Evolutionary conservation across 805 yeast genomes (phyloP), one percentile per base, ranked within the genome.

Genomic region (Metschnikowia dekortorum): DNA sequence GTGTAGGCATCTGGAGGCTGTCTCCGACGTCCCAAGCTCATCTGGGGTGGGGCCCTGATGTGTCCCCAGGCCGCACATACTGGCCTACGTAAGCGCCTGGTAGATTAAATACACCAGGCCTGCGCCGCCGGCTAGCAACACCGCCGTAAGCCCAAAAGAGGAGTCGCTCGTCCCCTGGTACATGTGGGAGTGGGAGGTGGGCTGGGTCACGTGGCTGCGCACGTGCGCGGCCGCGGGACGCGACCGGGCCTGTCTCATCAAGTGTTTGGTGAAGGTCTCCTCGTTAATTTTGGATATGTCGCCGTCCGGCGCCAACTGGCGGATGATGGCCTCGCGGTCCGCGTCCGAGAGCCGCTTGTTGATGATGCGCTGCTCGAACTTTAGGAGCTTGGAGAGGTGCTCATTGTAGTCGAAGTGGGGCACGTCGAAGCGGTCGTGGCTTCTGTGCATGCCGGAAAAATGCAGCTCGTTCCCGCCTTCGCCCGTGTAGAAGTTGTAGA

Each of bases 401-500:
- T 75, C 74, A 51, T 77, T 71, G 55, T 78, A 80, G 62, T 82
- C 81, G 56, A 82, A 82, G 63, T 82, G 87, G 2, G 86, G 85
- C 3, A 81, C 85, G 56, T 80, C 84, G 52, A 55, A 64, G 39
- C 82, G 64, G 54, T 71, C 70, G 6, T 69, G 66, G 48, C 71
- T 66, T n/a, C 60, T 43, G 50, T 64, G 74, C 31, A 63, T 60
- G 2, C 79, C 78, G 11, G 65, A 54, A 52, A 71, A 69, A 47
- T 53, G 49, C 39, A 41, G 47, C 4, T 46, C 29, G 9, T 9
- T 31, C 14, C 50, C 35, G 3, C 40, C 48, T 28, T 45, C 48
- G n/a, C 55, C 55, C 1, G 30, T 26, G 41, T 57, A 55, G 38
- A 54, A 53, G 48, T 59, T 60, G 40, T 57, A 61, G 5, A 69